Evolutionary conservation across 2,329 filamentous ascomycete species (phyloP), one percentile per base, ranked within the genome.

Genomic region (Domatiomyces globalis): DNA sequence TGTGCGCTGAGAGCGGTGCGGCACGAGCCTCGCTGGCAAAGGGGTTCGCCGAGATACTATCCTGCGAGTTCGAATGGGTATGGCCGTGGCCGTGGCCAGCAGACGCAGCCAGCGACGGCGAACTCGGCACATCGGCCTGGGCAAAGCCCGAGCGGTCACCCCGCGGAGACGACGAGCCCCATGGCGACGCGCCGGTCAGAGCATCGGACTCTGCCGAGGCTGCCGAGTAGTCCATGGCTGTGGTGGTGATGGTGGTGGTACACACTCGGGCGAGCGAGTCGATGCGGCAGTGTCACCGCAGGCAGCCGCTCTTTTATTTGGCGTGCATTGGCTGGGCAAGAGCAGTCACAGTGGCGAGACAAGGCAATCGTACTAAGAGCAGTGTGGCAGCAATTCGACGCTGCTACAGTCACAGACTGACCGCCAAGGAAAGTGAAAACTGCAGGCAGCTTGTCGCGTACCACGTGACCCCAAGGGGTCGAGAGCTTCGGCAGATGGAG

Each of bases 211-310:
- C 78, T 58, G 76, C 69, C 50, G 73, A 70, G 49, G 78, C 69
- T 33, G 72, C 65, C 51, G 80, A 80, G 65, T 85, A 85, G 65
- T 85, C 82, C 82, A 85, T 85, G 48, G 44, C 33, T 15, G 33
- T 39, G 33, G 9, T 39, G 33, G 33, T 39, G 10, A 5, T 39
- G 33, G 15, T 10, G 12, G 15, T 10, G 33, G 10, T 39, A 25
- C 22, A 6, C 22, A 25, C 22, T 25, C 22, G 22, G 22, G 33
- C 12, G 10, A 15, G 33, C 33, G 15, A 15, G 10, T 39, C 33
- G 33, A 39, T 15, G 15, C 33, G 10, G 33, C 33, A 10, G 10
- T 39, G 10, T 39, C 33, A 33, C 29, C 12, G 29, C 29, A 33
- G 8, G 8, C 2, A 33, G 29, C 29, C 29, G 29, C 12, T 5